Conservation (phyloP, 2,329 filamentous ascomycete genomes). For the Sordariomycetes sp. region DNA sequence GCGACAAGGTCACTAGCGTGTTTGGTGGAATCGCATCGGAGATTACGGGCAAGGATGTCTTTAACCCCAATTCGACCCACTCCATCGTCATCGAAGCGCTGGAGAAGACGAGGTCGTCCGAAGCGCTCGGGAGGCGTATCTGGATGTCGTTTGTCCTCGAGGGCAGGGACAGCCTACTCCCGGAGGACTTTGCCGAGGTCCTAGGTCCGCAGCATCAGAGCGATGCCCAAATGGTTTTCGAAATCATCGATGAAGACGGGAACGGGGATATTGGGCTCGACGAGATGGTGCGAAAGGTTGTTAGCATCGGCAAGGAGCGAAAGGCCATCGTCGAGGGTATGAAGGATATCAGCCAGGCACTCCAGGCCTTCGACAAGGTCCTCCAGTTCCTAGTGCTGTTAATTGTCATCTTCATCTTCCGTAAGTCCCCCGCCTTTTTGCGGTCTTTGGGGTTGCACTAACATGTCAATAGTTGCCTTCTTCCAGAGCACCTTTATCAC, state of each 20-base stretch:
- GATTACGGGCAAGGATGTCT: conserved; percentile 89
- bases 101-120: conserved; percentile 70
- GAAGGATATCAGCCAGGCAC: conserved; percentile 94
- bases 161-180: conserved; percentile 63
- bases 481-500: conserved; percentile 77
- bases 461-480: conserved; percentile 51
- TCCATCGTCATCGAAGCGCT: conserved; percentile 81
- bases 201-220: conserved; percentile 60
- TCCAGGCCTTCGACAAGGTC: conserved; percentile 79
- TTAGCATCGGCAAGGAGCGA: conserved; percentile 71
- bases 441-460: neutral
- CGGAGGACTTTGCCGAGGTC: conserved; percentile 78
- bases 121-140: conserved; percentile 84
- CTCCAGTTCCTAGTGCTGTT: conserved; percentile 71
- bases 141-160: conserved; percentile 99
- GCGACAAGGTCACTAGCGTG: conserved; percentile 84
- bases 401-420: conserved; percentile 71
- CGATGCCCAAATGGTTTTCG: conserved; percentile 79
- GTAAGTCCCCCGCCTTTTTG: conserved; percentile 26
- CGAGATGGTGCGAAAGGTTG: conserved; percentile 83
- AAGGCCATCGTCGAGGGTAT: conserved; percentile 86
- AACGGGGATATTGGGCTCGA: conserved; percentile 94
- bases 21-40: conserved; percentile 91
- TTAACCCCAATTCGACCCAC: conserved; percentile 83
- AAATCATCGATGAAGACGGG: conserved; percentile 66